A percentile compares a stretch with the other conserved stretches of the same genome.
Conservation (phyloP, 306 rosid species). For the Delonix regia region DNA sequence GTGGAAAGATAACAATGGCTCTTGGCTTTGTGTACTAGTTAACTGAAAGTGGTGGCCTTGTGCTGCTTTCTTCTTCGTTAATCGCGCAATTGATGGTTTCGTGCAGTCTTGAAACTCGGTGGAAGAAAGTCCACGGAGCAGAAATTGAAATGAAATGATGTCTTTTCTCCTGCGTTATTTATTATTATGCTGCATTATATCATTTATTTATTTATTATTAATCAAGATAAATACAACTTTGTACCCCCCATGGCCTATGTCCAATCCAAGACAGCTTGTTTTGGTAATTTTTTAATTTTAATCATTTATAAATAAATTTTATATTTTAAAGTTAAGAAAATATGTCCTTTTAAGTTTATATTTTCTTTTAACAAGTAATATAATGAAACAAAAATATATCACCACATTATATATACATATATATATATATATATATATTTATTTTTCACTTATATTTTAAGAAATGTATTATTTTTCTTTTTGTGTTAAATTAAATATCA, state of each 20-base stretch:
- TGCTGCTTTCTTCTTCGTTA: neutral
- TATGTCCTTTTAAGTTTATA: no score
- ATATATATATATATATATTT: no score
- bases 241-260: neutral
- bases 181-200: neutral
- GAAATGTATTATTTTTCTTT: neutral
- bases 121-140: conserved; percentile 21
- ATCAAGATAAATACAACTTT: no score
- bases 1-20: neutral
- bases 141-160: conserved; percentile 7
- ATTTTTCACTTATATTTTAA: neutral
- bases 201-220: neutral
- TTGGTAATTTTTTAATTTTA: neutral
- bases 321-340: no score
- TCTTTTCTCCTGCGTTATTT: neutral
- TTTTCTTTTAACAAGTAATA: no score
- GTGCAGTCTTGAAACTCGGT: conserved; percentile 13
- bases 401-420: no score
- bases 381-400: no score
- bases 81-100: conserved; percentile 4
- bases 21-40: neutral
- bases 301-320: no score
- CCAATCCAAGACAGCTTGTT: neutral
- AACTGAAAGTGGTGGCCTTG: neutral
- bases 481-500: no score